Base-by-base conservation (phyloP, 768 basidiomycete genomes). In the Tephrocybe sp. region DNA sequence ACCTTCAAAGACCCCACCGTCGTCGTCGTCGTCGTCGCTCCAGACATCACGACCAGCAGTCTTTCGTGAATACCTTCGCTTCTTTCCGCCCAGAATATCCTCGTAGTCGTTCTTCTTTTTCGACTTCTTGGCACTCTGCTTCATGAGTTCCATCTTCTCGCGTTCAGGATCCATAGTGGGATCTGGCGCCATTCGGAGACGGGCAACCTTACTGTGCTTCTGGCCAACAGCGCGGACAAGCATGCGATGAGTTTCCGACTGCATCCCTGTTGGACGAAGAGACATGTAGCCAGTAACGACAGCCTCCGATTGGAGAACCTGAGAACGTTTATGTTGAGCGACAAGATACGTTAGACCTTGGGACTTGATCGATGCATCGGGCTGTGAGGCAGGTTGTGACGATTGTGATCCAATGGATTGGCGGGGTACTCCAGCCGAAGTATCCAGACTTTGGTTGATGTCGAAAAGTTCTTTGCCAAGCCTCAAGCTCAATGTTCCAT, bases 391-490 rank as follows among this genome's bases (percentile, higher is more conserved):
- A 24, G 73, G 62, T 54, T 75, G 68, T 15, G 72, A 67, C 42
- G 79, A 67, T 42, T 73, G 72, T 12, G 72, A 62, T 47, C 63
- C 68, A 53, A 87, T 65, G 13, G 78, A 73, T 54, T 84, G 75
- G 49, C 87, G 79, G 45, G 85, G 63, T 50, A 80, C 62, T 49
- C 81, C 79, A 35, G 82, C 89, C 16, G 91, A 89, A 15, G 80
- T 86, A 61, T 94, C 90, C 50, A 90, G 72, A 52, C 80, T 83
- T 65, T 88, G 82, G 44, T 80, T 84, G 43, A 98, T 84, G 71
- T 98, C 94, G 69, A 95, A 98, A 4, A 97, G 74, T 62, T 98
- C 96, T 65, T 90, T 89, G 35, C 97, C 97, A 47, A 99, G 72
- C 55, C 90, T 87, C 25, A 99, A 79, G 58, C 93, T 95, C 49